Evolutionary conservation across 2,329 filamentous ascomycete genomes (phyloP).

Genomic region (Pestalotiopsis sp.): DNA sequence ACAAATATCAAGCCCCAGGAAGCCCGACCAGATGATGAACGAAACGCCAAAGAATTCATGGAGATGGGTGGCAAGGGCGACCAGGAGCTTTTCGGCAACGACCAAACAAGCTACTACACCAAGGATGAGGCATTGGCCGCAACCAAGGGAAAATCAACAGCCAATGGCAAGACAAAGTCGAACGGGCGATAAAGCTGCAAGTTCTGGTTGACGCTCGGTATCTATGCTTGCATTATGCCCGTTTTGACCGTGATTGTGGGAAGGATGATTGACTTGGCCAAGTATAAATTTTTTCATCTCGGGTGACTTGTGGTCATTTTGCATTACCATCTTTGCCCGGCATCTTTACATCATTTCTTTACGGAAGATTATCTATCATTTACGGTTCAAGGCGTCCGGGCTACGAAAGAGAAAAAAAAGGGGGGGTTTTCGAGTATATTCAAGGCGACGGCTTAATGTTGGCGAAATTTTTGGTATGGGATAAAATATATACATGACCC

Average conservation of each 20-base stretch:
- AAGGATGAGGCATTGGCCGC: conserved; percentile 36
- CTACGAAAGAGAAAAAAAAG: neutral
- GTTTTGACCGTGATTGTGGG: neutral
- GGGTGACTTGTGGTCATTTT: neutral
- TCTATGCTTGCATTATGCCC: neutral
- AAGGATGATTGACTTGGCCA: neutral
- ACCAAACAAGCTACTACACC: conserved; percentile 53
- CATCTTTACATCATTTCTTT: neutral
- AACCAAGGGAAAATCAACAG: conserved; percentile 26
- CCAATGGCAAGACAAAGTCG: conserved; percentile 24
- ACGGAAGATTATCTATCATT: neutral
- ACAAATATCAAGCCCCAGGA: conserved; percentile 54
- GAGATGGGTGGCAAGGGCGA: conserved; percentile 86
- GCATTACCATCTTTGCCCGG: neutral
- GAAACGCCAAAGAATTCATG: conserved; percentile 76
- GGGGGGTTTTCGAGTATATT: neutral
- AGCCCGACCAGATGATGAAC: conserved; percentile 64
- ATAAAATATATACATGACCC: neutral
- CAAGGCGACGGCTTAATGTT: neutral
- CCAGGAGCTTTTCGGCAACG: conserved; percentile 71
- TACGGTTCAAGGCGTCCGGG: neutral
- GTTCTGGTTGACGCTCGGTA: neutral
- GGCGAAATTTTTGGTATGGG: neutral
- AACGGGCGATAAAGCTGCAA: conserved; percentile 18
- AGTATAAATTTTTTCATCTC: neutral